Base-by-base conservation (phyloP, 148 eudicot genomes). In the Chenopodium quinoa region DNA sequence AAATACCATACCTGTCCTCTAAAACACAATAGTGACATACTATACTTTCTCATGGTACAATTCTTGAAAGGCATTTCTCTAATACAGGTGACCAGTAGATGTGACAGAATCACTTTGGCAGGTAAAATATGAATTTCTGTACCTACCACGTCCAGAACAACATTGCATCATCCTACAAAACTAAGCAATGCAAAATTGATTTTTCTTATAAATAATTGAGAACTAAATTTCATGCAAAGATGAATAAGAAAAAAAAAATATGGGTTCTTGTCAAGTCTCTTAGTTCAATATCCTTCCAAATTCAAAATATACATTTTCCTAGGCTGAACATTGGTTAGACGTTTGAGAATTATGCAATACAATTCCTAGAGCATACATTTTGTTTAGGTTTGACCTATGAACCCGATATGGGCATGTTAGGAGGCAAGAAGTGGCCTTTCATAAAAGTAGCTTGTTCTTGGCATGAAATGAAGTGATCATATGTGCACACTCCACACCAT, bases 21-120 rank as follows among this genome's bases (percentile, higher is more conserved):
- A 11, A 23, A 58, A 47, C 17, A 73, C 44, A 13, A 73, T 48
- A 47, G 32, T 20, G 76, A 73, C 76, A 47, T 25, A 47, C 11
- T 73, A 73, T 71, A 50, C 63, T 74, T 74, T 23, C 71, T 13
- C 31, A n/a, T 40, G 22, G 23, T 34, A 73, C 77, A 25, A 73
- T 73, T 14, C 77, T 74, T 74, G n/a, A 5, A 27, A 74, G 77
- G 34, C 56, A 73, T 73, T 73, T 48, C 32, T 73, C 54, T 23
- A 27, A 25, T 7, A 48, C 40, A 16, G 75, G 75, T 72, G 75
- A 72, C 75, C 44, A 1, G n/a, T 46, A 72, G 54, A 48, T 72
- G 75, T n/a, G 31, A n/a, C 54, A 72, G 9, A 9, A 44, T 46
- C 7, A 72, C 75, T 72, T 7, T 72, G 27, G 52, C 75, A 44